Conservation (phyloP, 1,284 basidiomycete species). For the Sporisorium graminicola region DNA sequence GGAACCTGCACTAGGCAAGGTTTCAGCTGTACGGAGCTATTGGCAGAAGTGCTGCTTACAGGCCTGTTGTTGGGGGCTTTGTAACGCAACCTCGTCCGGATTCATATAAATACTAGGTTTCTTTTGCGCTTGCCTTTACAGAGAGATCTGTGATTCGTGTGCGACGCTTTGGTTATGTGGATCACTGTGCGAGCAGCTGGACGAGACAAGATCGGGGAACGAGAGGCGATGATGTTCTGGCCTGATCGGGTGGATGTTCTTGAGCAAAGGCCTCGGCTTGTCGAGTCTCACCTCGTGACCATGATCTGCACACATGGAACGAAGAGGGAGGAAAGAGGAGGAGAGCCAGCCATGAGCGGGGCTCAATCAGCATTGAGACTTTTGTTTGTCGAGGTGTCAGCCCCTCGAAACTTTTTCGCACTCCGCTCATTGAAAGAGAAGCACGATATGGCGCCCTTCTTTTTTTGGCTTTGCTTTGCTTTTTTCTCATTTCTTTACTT, state of each 20-base stretch:
- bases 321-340: background rate
- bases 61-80: too few species aligned
- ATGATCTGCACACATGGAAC: background rate
- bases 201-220: background rate
- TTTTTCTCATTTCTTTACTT: too few species aligned
- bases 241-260: background rate
- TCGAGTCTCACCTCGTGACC: background rate
- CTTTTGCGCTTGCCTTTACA: background rate
- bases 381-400: background rate
- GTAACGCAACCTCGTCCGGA: background rate
- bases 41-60: background rate
- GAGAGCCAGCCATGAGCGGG: background rate
- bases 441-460: background rate
- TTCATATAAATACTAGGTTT: slow-evolving; percentile 12
- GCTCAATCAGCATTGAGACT: background rate
- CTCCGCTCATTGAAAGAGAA: background rate
- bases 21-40: too few species aligned
- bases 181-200: too few species aligned
- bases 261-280: background rate
- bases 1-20: background rate
- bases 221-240: background rate
- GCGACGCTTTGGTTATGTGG: too few species aligned
- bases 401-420: background rate
- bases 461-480: background rate
- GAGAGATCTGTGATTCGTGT: too few species aligned